Evolutionary conservation across 345 rosid genomes (phyloP), one percentile per base, ranked within the genome.

Genomic region (Citrus trifoliata): DNA sequence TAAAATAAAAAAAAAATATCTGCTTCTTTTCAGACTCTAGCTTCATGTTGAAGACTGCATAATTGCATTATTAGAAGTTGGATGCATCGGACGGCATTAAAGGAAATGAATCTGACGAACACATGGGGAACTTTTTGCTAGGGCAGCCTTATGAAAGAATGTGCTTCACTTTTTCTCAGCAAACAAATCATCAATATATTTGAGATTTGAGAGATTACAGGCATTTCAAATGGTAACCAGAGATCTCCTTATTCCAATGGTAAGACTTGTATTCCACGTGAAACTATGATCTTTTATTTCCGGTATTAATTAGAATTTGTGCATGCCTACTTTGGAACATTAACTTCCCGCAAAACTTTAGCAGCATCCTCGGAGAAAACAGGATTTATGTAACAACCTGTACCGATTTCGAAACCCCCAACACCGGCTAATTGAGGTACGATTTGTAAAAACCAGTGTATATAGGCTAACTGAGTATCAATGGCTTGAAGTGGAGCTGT

Each of bases 331-430:
- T 59, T 67, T 2, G 86, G 35, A 24, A 88, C 78, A 68, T 80
- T 78, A 76, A 93, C 91, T 82, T 92, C 95, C 77, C 90, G 84
- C 77, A 93, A 58, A 76, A 96, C 84, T 80, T 93, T 84, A 7
- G 95, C 93, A 28, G 95, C 98, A 79, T 89, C 99, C 87, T 94
- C 94, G 0, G 97, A 92, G 71, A 91, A 94, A 82, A 94, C 92
- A 33, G 95, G 95, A 79, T 96, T 96, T 48, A 96, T 93, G 84
- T 87, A 92, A 80, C 99, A 96, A 25, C 97, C 97, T 0, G 89
- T 65, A 60, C 92, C 95, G 1, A 92, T 86, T 83, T 93, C 98
- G 79, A 95, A 95, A 4, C 99, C 99, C 24, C 88, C 99, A 1
- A 88, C 89, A 67, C 89, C 86, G 35, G 86, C 79, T 80, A 93